Evolutionary conservation across 768 basidiomycete species (phyloP), one percentile per base, ranked within the genome.

Genomic region (Lactarius hatsudake): DNA sequence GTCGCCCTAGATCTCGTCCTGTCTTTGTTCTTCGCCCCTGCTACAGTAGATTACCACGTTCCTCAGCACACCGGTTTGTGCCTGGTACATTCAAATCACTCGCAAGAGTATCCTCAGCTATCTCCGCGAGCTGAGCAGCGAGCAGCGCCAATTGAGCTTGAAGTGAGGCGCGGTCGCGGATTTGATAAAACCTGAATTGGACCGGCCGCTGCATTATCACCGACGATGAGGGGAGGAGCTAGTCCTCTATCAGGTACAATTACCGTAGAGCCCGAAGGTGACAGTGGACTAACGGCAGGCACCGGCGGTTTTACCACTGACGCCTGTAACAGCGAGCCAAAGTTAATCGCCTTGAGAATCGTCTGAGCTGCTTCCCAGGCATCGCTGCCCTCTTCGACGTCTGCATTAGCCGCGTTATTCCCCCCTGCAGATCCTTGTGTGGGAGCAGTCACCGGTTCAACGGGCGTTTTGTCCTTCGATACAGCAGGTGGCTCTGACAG

Each of bases 291-390:
- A 15, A 66, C 23, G 26, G 68, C 17, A 69, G 59, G 67, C 61
- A 62, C 71, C 65, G 43, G 71, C 10, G 64, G 63, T 28, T 63
- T 60, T 20, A 28, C 9, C 61, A 28, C 69, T 71, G n/a, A 78
- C 78, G 38, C 83, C 67, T 83, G 80, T 34, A 84, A 75, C 32
- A 88, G 75, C 26, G 78, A 79, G 5, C 84, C 86, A 72, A 90
- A 89, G 74, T 90, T 89, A 77, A 91, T 89, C 3, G 89, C 89
- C 71, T 87, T 85, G 62, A 91, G 80, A 57, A 91, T 91, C 68
- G 84, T 88, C 72, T 91, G 88, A 9, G 90, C 90, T 0, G 90
- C 89, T 73, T 89, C 86, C 82, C 89, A 91, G 15, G 88, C 87
- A 66, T 89, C 87, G 66, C 79, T 80, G n/a, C 79, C 80, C 56